phyloP scores from a whole-genome alignment of 1,284 basidiomycete genomes.

The Ganoderma multipileum region DNA sequence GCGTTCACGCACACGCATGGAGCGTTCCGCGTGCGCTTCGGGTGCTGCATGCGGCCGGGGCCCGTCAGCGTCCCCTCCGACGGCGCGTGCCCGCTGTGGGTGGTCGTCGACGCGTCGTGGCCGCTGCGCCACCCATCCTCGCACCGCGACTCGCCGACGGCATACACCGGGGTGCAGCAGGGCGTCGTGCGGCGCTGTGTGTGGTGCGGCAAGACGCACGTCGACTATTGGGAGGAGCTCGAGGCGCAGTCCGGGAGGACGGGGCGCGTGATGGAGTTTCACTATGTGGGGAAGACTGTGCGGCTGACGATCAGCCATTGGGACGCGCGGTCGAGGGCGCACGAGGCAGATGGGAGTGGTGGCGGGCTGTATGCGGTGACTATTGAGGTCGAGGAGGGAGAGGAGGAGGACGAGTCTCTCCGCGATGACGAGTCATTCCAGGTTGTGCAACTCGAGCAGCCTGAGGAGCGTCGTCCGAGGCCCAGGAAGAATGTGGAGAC shows the following conservation, averaged over 20 bases:
- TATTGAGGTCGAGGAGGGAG: slow-evolving; percentile 8
- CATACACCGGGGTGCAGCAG: background rate
- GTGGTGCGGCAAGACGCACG: slow-evolving; percentile 15
- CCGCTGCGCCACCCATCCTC: background rate
- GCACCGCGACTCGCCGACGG: background rate
- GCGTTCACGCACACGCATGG: slow-evolving; percentile 2
- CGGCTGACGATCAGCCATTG: slow-evolving; percentile 15
- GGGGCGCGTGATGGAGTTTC: slow-evolving; percentile 12
- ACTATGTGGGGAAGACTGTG: slow-evolving; percentile 8
- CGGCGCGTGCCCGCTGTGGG: slow-evolving; percentile 9
- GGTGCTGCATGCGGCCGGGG: slow-evolving; percentile 14
- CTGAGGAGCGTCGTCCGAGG: background rate
- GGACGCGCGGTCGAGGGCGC: slow-evolving; percentile 12
- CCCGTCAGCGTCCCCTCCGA: background rate
- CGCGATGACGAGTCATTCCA: background rate
- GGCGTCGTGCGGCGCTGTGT: slow-evolving; percentile 6
- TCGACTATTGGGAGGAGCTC: slow-evolving; percentile 16
- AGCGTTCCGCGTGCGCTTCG: slow-evolving; percentile 8
- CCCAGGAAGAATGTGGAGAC: background rate
- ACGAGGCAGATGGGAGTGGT: background rate
- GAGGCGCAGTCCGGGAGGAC: slow-evolving; percentile 10
- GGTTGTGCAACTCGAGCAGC: background rate
- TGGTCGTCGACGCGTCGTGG: slow-evolving; percentile 14
- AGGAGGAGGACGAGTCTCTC: background rate
- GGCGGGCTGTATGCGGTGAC: slow-evolving; percentile 14